phyloP scores from a whole-genome alignment of 2,329 filamentous ascomycete genomes.

The Neonectria neomacrospora region DNA sequence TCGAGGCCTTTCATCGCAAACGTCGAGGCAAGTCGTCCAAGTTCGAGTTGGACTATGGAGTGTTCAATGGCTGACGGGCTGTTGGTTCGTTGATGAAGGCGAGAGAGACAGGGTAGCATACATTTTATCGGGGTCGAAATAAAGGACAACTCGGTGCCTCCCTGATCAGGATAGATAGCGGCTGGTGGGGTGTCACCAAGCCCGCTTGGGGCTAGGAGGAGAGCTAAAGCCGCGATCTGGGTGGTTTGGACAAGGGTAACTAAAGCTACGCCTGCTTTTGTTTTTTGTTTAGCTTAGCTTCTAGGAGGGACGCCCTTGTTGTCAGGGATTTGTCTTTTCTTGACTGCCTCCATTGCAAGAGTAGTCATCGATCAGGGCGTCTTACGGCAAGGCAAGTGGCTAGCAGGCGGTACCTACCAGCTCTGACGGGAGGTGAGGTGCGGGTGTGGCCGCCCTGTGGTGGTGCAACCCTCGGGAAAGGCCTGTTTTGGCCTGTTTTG shows the following conservation, averaged over 20 bases:
- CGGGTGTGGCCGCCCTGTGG: background rate
- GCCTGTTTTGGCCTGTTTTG: constrained; percentile 1
- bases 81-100: background rate
- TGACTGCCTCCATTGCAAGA: no score
- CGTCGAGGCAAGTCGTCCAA: background rate
- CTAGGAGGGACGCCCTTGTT: background rate
- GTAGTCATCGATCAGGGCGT: background rate
- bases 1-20: no score
- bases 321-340: no score
- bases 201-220: constrained; percentile 28
- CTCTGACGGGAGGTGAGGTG: background rate
- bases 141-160: constrained; percentile 27
- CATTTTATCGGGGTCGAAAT: constrained; percentile 18
- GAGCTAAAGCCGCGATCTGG: constrained; percentile 32
- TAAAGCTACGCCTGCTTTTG: constrained; percentile 27
- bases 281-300: constrained; percentile 39
- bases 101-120: background rate
- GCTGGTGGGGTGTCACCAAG: constrained; percentile 28
- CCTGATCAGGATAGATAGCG: constrained; percentile 36
- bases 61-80: background rate
- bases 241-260: constrained; percentile 36
- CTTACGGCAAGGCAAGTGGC: background rate
- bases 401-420: no score
- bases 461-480: constrained; percentile 19
- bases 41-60: background rate